Evolutionary conservation across 257 asterid species (phyloP).

Genomic region (Plantago major): DNA sequence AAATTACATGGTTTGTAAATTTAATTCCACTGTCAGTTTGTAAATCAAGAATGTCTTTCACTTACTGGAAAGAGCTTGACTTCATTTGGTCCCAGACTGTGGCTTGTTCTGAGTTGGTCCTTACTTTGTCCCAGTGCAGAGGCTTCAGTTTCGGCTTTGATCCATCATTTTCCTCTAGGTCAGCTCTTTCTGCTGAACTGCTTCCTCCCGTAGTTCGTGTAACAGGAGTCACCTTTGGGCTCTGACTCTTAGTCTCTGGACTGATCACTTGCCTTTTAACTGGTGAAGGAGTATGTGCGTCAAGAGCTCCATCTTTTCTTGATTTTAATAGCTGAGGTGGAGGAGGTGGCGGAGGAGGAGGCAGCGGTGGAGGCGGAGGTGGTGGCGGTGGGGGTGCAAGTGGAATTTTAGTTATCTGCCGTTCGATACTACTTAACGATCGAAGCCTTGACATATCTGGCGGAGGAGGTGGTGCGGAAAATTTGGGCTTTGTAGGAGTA

Average conservation of each 20-base stretch:
- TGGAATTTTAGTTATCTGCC: constrained; percentile 26
- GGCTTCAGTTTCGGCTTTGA: constrained; percentile 79
- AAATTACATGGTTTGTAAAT: constrained; percentile 14
- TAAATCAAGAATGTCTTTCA: constrained; percentile 10
- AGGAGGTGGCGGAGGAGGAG: constrained; percentile 33
- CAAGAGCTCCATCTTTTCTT: constrained; percentile 27
- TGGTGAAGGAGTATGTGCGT: constrained; percentile 24
- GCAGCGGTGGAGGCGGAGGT: constrained; percentile 44
- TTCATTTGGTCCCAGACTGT: constrained; percentile 96
- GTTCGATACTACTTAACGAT: constrained; percentile 46
- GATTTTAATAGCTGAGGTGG: constrained; percentile 32
- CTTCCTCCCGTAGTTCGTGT: constrained; percentile 25
- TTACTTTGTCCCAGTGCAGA: constrained; percentile 98
- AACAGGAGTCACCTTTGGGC: constrained; percentile 29
- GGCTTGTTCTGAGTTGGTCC: constrained; percentile 83
- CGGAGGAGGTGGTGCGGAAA: constrained; percentile 81
- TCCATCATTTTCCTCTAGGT: constrained; percentile 49
- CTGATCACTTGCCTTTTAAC: constrained; percentile 26
- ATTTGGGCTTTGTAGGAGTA: constrained; percentile 56
- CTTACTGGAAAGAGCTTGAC: constrained; percentile 96
- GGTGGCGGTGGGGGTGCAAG: constrained; percentile 49
- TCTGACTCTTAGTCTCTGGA: constrained; percentile 33
- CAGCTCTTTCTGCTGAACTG: constrained; percentile 38
- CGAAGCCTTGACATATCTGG: constrained; percentile 67
- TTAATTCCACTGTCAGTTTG: background rate